A percentile compares a stretch with the other conserved stretches of the same genome.
phyloP scores from a whole-genome alignment of 441 rosid genomes.

The Pelargonium citronellum region DNA sequence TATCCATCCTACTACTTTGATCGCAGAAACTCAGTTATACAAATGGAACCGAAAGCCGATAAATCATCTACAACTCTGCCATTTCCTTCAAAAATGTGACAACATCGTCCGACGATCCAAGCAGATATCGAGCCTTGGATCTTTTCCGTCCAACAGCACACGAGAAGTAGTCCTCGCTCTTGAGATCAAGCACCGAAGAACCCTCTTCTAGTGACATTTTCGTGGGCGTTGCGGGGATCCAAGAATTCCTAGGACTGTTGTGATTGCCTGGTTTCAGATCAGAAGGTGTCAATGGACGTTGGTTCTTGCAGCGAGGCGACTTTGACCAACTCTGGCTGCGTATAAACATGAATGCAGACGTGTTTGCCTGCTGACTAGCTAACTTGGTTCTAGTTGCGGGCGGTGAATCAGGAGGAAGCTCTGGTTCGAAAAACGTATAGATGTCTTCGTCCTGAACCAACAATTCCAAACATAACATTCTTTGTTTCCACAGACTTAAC shows the following conservation, averaged over 20 bases:
- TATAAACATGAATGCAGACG: neutral
- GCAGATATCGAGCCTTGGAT: constrained; percentile 68
- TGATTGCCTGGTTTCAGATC: constrained; percentile 50
- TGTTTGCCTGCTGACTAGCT: neutral
- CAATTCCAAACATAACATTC: neutral
- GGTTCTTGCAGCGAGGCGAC: constrained; percentile 1
- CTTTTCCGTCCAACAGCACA: constrained; percentile 89
- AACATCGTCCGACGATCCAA: constrained; percentile 75
- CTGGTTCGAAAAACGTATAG: constrained; percentile 6
- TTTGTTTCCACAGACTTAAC: neutral
- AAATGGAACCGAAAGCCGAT: neutral
- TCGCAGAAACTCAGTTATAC: neutral
- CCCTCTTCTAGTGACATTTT: constrained; percentile 74
- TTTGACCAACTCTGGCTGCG: neutral
- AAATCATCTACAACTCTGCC: constrained; percentile 22
- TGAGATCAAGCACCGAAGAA: constrained; percentile 68
- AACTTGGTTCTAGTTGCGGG: constrained; percentile 5
- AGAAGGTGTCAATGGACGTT: constrained; percentile 32
- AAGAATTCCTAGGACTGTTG: constrained; percentile 31
- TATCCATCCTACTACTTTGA: neutral
- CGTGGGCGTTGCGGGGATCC: constrained; percentile 47
- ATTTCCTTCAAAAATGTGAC: constrained; percentile 66
- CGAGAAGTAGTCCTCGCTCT: constrained; percentile 92
- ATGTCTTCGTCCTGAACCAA: constrained; percentile 4
- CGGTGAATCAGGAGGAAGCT: constrained; percentile 2